Evolutionary conservation across 495 filamentous ascomycete genomes (phyloP).

Genomic region (Melanomma pulvis-pyrius): DNA sequence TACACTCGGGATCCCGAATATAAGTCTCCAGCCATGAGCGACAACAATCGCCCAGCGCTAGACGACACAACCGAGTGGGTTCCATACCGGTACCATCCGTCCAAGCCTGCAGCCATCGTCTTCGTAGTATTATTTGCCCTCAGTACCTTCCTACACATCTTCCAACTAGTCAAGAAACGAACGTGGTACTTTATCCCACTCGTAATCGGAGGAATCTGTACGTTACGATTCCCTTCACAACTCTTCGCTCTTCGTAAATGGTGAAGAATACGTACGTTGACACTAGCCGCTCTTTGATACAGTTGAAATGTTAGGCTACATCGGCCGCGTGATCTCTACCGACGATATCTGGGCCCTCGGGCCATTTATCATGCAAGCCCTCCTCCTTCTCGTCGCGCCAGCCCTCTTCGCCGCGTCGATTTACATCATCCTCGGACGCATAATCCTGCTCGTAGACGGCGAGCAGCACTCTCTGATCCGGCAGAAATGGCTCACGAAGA

Average conservation of each 20-base stretch:
- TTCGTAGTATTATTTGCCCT: conserved; percentile 55
- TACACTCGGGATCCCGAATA: no score
- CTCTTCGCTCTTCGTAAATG: not conserved
- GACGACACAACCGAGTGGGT: no score
- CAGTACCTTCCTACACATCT: conserved; percentile 50
- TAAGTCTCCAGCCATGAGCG: no score
- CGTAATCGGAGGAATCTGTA: conserved; percentile 57
- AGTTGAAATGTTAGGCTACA: conserved; percentile 56
- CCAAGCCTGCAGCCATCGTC: conserved; percentile 52
- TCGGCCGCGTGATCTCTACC: conserved; percentile 40
- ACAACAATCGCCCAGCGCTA: no score
- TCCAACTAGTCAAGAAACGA: conserved; percentile 49
- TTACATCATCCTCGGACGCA: conserved; percentile 51
- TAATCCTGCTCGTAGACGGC: conserved; percentile 49
- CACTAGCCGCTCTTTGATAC: not conserved
- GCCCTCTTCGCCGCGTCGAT: conserved; percentile 50
- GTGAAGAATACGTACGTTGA: not conserved
- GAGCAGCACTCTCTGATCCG: conserved; percentile 47
- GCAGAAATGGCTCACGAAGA: conserved; percentile 47
- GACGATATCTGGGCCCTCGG: conserved; percentile 28
- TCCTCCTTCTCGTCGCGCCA: conserved; percentile 50
- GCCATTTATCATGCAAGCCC: conserved; percentile 43
- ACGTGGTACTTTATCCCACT: conserved; percentile 62
- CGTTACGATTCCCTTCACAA: conserved; percentile 28
- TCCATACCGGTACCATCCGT: conserved; percentile 60